Percentiles rank a stretch among this genome's conserved stretches.
Evolutionary conservation across 2,329 filamentous ascomycete genomes (phyloP).

Genomic region (Pestalotiopsis sp.): DNA sequence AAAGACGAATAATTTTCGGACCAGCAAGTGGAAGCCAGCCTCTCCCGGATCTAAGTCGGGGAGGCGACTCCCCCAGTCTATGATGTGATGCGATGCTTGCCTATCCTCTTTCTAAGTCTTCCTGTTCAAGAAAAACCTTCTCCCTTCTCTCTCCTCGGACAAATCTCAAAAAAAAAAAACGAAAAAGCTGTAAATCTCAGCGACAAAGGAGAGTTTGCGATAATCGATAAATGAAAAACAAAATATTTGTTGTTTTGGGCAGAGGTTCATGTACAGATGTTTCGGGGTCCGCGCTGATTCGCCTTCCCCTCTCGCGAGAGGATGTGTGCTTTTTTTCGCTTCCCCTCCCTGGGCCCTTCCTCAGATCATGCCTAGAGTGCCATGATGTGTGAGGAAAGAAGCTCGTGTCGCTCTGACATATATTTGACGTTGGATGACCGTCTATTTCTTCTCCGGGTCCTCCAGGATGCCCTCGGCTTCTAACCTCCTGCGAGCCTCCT

Average conservation of each 20-base stretch:
- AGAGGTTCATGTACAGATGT: constrained; percentile 15
- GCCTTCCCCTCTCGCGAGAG: neutral
- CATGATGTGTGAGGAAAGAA: neutral
- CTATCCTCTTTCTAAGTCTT: neutral
- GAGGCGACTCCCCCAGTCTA: neutral
- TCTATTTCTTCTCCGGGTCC: constrained; percentile 65
- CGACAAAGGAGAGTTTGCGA: neutral
- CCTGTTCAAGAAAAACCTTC: neutral
- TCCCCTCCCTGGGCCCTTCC: neutral
- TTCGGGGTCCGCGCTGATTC: neutral
- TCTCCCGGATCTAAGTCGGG: neutral
- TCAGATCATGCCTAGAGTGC: neutral
- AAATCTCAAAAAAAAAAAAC: neutral
- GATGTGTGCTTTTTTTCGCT: neutral
- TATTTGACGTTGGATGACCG: neutral
- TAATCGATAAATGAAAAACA: neutral
- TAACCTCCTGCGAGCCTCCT: constrained; percentile 92
- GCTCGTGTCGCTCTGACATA: neutral
- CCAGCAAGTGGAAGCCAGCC: neutral
- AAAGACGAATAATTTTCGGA: neutral
- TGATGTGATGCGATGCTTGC: neutral
- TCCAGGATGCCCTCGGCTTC: constrained; percentile 93
- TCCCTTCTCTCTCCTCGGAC: neutral
- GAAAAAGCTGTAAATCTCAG: neutral
- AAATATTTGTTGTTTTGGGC: neutral